Percentiles rank a stretch among this genome's conserved stretches.
Evolutionary conservation across 2,329 filamentous ascomycete species (phyloP).

Genomic region (Nannizziopsis arthrosporioides): DNA sequence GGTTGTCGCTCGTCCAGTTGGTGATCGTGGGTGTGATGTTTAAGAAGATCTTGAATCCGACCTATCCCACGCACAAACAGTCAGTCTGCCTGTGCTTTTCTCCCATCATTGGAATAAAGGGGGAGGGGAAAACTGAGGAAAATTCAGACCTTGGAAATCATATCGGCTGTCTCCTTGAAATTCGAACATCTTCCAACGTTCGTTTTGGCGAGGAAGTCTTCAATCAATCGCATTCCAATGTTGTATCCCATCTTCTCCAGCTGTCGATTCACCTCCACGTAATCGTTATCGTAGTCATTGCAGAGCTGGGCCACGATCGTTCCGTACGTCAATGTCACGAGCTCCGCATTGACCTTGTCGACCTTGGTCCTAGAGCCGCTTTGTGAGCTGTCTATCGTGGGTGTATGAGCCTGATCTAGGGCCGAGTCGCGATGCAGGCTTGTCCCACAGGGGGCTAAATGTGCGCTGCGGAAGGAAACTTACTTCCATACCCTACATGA

Average conservation of each 20-base stretch:
- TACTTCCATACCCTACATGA: conserved; percentile 77
- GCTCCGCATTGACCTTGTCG: conserved; percentile 95
- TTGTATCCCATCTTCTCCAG: conserved; percentile 99
- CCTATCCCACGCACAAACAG: conserved; percentile 43
- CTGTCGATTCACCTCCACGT: conserved; percentile 91
- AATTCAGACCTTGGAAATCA: conserved; percentile 71
- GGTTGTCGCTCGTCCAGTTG: conserved; percentile 93
- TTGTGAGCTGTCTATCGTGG: neutral
- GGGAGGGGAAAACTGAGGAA: neutral
- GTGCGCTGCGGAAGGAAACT: conserved; percentile 31
- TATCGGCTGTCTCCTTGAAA: conserved; percentile 91
- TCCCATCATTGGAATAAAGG: too few species aligned
- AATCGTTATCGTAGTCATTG: conserved; percentile 91
- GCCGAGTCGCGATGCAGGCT: neutral
- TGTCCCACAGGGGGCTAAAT: neutral
- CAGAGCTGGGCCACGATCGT: conserved; percentile 94
- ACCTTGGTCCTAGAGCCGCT: conserved; percentile 60
- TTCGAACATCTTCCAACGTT: conserved; percentile 80
- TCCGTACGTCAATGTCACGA: conserved; percentile 94
- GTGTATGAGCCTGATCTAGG: conserved; percentile 15
- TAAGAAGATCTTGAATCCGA: conserved; percentile 98
- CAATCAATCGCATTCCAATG: conserved; percentile 87
- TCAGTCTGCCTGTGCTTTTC: too few species aligned
- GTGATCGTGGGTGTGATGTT: conserved; percentile 89
- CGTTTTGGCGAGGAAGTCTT: conserved; percentile 94